phyloP scores from a whole-genome alignment of 805 yeast genomes.

The Saccharomycopsis oosterbeekiorum region DNA sequence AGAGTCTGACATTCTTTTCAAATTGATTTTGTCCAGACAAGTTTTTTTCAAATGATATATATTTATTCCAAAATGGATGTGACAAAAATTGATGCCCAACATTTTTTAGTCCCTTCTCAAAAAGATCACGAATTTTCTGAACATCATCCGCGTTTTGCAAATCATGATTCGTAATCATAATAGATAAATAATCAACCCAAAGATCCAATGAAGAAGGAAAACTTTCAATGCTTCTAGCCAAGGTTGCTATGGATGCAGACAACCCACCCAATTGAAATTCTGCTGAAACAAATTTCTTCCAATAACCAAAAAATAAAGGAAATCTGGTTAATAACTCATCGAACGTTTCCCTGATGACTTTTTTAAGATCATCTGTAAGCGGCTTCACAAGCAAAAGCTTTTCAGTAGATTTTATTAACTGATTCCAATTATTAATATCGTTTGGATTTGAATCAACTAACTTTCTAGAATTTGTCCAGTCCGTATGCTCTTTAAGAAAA shows the following conservation, averaged over 20 bases:
- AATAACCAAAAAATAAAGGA: constrained; percentile 50
- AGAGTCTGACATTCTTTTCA: constrained; percentile 29
- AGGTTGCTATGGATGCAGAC: constrained; percentile 36
- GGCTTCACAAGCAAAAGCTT: constrained; percentile 2
- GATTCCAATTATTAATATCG: constrained; percentile 13
- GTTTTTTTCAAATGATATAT: constrained; percentile 49
- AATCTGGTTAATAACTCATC: constrained; percentile 38
- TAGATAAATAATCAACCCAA: constrained; percentile 58
- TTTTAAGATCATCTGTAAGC: constrained; percentile 9
- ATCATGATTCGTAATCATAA: constrained; percentile 34
- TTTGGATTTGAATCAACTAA: constrained; percentile 14
- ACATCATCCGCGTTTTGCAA: constrained; percentile 22
- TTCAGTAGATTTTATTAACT: constrained; percentile 7
- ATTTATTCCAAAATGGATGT: constrained; percentile 76
- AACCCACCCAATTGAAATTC: constrained; percentile 49
- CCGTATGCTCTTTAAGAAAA: constrained; percentile 21
- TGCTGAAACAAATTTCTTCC: constrained; percentile 53
- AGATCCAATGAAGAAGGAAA: constrained; percentile 54
- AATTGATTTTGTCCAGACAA: constrained; percentile 19
- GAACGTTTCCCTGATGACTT: constrained; percentile 26
- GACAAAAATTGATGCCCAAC: constrained; percentile 69
- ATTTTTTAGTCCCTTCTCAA: constrained; percentile 36
- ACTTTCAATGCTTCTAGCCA: constrained; percentile 32
- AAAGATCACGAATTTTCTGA: constrained; percentile 31
- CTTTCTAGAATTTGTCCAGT: constrained; percentile 22